Percentiles rank a stretch among this genome's conserved stretches.
Evolutionary conservation across 805 yeast genomes (phyloP).

Genomic region (Yueomyces sinensis): DNA sequence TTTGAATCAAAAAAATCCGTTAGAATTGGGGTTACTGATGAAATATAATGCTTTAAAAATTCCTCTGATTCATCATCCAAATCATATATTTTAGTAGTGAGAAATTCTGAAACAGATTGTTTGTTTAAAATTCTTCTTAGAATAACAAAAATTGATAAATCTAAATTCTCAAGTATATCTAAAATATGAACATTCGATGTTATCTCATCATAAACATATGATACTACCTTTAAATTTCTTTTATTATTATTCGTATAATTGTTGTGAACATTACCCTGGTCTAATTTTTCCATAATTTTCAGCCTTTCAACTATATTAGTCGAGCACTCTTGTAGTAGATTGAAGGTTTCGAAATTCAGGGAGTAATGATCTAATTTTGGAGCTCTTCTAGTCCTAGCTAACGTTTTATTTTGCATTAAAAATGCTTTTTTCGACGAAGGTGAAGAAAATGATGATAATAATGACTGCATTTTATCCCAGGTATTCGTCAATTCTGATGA

Average conservation of each 20-base stretch:
- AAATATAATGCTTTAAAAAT: slow-evolving; percentile 13
- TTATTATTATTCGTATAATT: no score
- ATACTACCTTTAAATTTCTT: slow-evolving; percentile 11
- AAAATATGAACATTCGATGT: slow-evolving; percentile 10
- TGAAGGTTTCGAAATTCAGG: not conserved
- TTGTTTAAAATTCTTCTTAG: slow-evolving; percentile 11
- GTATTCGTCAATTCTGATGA: not conserved
- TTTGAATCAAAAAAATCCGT: slow-evolving; percentile 60
- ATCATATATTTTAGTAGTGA: not conserved
- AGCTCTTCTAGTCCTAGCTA: not conserved
- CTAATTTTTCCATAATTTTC: not conserved
- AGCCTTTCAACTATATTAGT: not conserved
- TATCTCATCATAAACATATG: slow-evolving; percentile 15
- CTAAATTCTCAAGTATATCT: slow-evolving; percentile 15
- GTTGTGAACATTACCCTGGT: no score
- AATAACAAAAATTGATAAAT: slow-evolving; percentile 16
- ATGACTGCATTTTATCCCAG: not conserved
- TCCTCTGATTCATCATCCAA: slow-evolving; percentile 15
- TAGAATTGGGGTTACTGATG: slow-evolving; percentile 15
- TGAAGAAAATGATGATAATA: not conserved
- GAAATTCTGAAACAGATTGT: slow-evolving; percentile 1
- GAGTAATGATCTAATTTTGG: not conserved
- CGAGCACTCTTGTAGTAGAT: not conserved
- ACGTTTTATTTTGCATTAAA: not conserved
- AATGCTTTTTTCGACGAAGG: not conserved